Base-by-base conservation (phyloP, 2,329 filamentous ascomycete species). In the Torrubiella hemipterigena region DNA sequence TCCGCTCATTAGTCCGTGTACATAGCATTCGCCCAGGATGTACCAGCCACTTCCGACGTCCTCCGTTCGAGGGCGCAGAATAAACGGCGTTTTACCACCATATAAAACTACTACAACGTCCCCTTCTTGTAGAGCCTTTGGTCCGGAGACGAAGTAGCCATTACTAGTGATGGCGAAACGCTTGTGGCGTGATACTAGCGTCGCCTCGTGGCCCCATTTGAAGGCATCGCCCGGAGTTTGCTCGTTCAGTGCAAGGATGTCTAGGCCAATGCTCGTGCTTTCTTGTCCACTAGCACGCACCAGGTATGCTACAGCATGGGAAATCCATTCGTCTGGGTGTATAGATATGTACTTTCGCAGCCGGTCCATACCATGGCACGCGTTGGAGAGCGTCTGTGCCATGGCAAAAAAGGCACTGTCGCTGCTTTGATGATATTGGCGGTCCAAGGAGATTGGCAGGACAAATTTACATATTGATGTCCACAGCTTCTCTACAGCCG, bases 1-100 rank as follows among this genome's bases (percentile, higher is more conserved):
- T 2, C 52, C 52, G 19, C 49, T 39, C 55, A 58, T 57, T 29
- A 57, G 32, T 2, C 54, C 54, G 33, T 55, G 51, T 3, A 54
- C 47, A 34, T 56, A 58, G 21, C 54, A 57, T 36, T 58, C 54
- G 2, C 54, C 52, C 10, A 58, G 33, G 14, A 57, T 31, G 11
- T 32, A 35, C 48, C 50, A 55, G 4, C 37, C 33, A 14, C 36
- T 37, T 1, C 27, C 38, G 0, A 30, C 35, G 1, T 30, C 10
- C 7, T 13, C 9, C 4, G 27, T 30, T 17, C 27, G 29, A 28
- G 21, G 38, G 8, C 53, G 42, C 5, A 58, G 33, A 17, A 54
- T 29, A 16, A 52, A 55, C 6, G 53, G 53, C 2, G 48, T 48
- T 27, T 35, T 48, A 0, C 52, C 54, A 4, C 54, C 54, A 15